Evolutionary conservation across 306 rosid genomes (phyloP), one percentile per base, ranked within the genome.

Genomic region (Trifolium repens): DNA sequence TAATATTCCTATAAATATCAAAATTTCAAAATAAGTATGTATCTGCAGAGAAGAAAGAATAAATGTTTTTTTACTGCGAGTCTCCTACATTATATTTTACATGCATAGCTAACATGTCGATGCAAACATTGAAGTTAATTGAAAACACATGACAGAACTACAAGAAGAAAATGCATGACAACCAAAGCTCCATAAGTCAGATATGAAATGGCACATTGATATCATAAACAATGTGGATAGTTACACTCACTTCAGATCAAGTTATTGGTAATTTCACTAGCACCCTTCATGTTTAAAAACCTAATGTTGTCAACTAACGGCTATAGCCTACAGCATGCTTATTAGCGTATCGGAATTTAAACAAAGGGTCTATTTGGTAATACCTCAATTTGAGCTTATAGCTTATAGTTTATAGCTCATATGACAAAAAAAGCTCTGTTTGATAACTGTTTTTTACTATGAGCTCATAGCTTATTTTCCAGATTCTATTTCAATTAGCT

Each of bases 1-100:
- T 71, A 74, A 63, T 87, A 88, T 11, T 72, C 91, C 98, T 91
- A 72, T 24, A 67, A 75, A 76, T 27, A 84, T 67, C 9, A 26
- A 82, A 79, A 58, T 61, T 22, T n/a, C 34, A 77, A 71, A 34
- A 64, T 60, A 69, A 83, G 46, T 54, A 65, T 30, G 40, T 61
- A 44, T 9, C 60, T 4, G 11, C 16, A 69, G 40, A 5, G 47
- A 50, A 69, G 57, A 16, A 22, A 64, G 44, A 50, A 17, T 8
- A 13, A 9, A 40, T 14, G 53, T 26, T 24, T 74, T 34, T 49
- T 66, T 59, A 79, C 50, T 15, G 60, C 64, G 39, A 68, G 62
- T 67, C 5, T 68, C 46, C 63, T 16, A 63, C 16, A 71, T 26
- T 55, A 30, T 40, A 72, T 44, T 57, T 58, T 77, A 1, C 9